phyloP scores from a whole-genome alignment of 164 flowering plant species.

The Magnolia kwangsiensis region DNA sequence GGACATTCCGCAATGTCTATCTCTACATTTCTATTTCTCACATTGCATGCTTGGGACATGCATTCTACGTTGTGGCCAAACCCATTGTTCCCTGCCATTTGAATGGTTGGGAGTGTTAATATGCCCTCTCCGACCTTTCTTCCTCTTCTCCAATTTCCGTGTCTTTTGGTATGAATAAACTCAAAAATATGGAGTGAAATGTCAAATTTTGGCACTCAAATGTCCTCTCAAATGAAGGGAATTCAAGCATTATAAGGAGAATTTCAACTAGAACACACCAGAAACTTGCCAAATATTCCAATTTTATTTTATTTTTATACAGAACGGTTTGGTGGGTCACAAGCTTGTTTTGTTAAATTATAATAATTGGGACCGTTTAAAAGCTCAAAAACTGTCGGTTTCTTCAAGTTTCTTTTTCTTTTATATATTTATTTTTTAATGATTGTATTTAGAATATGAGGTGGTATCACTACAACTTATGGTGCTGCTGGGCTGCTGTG shows the following conservation, averaged over 20 bases:
- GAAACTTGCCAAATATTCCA: slow-evolving; percentile 28
- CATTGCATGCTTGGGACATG: slow-evolving; percentile 56
- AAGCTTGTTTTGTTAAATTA: slow-evolving; percentile 40
- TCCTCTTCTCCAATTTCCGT: slow-evolving; percentile 53
- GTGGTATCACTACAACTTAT: too few species aligned
- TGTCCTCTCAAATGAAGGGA: neutral
- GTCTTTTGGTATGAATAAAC: neutral
- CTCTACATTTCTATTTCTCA: slow-evolving; percentile 49
- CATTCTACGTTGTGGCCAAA: slow-evolving; percentile 74
- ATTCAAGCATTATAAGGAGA: slow-evolving; percentile 15
- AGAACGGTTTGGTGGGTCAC: slow-evolving; percentile 48
- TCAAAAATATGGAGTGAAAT: neutral
- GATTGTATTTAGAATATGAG: too few species aligned
- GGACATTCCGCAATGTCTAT: slow-evolving; percentile 39
- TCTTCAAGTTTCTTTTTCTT: too few species aligned
- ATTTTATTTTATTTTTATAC: slow-evolving; percentile 12
- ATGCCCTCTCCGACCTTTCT: slow-evolving; percentile 39
- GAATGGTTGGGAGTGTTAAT: slow-evolving; percentile 52
- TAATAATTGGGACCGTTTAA: neutral
- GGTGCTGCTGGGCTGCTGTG: too few species aligned
- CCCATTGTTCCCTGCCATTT: slow-evolving; percentile 65
- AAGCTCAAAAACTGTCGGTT: too few species aligned
- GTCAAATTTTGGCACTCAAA: neutral
- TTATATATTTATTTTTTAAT: too few species aligned
- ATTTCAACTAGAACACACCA: slow-evolving; percentile 47